Conservation (phyloP, 2,329 filamentous ascomycete genomes). For the Aspergillus flavus region DNA sequence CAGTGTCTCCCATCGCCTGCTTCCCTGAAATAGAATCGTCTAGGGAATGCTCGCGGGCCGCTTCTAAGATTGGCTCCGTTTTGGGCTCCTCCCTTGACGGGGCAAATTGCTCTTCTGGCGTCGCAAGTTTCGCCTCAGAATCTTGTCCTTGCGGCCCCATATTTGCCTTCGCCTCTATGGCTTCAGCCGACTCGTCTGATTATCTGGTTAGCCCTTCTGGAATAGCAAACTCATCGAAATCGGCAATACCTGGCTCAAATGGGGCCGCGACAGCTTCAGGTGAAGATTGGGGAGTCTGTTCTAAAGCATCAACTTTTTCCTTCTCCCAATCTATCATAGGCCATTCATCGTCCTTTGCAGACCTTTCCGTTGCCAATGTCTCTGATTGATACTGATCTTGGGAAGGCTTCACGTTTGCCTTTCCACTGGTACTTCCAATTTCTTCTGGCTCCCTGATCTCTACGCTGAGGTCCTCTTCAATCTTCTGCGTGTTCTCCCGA, state of each 20-base stretch:
- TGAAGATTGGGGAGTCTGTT: conserved; percentile 26
- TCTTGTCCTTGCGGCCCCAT: conserved; percentile 18
- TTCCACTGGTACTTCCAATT: conserved; percentile 1
- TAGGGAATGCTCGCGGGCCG: conserved; percentile 10
- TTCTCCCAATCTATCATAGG: conserved; percentile 43
- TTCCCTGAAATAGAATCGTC: conserved; percentile 15
- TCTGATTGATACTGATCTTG: conserved; percentile 10
- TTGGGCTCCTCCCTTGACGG: neutral
- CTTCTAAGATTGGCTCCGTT: neutral
- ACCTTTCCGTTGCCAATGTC: conserved; percentile 4
- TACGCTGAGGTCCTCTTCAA: conserved; percentile 19
- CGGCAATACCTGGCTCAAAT: conserved; percentile 29
- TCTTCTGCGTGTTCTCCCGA: conserved; percentile 40
- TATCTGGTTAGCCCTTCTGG: conserved; percentile 26
- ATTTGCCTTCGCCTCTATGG: conserved; percentile 32
- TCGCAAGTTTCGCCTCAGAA: conserved; percentile 2
- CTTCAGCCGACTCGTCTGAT: conserved; percentile 12
- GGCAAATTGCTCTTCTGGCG: conserved; percentile 1
- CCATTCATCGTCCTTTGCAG: conserved; percentile 36
- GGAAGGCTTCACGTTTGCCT: conserved; percentile 1
- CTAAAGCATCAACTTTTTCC: conserved; percentile 24
- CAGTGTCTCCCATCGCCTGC: conserved; percentile 15
- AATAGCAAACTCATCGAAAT: conserved; percentile 31
- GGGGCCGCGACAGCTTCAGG: conserved; percentile 25
- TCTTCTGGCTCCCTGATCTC: conserved; percentile 7